Base-by-base conservation (phyloP, 805 yeast species). In the Yamadazyma nakazawae region DNA sequence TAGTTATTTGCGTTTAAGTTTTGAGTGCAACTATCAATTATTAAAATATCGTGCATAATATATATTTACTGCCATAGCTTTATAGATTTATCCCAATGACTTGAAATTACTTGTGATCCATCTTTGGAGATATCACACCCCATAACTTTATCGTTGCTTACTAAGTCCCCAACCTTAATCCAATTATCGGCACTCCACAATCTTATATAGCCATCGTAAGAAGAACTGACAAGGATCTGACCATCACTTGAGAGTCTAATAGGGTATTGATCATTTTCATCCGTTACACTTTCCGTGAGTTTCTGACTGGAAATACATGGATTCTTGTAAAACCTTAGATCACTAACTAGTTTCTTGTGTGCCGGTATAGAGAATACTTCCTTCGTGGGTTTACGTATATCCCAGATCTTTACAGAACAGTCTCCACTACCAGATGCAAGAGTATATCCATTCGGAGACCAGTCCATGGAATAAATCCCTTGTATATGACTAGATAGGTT, bases 381-480 rank as follows among this genome's bases (percentile, higher is more conserved):
- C 19, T 45, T 42, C 6, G 17, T 25, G 12, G 19, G n/a, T 42
- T 57, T 62, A 32, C 99, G 72, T 32, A 92, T 43, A 67, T 92
- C 99, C 97, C 97, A 92, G 2, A 91, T 73, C 56, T 85, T 85
- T 9, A 89, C 75, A 1, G 81, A 67, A 26, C 89, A 81, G 64
- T 92, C 98, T 0, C 85, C 92, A 48, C 95, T 82, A 2, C 91
- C 97, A 0, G 92, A 83, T 2, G 90, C 90, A 3, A 89, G 56
- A 42, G 84, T 83, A 54, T 75, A 75, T 1, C 96, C 96, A 63
- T 87, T 84, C 1, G 78, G 74, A 3, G 91, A 72, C 86, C 95
- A 92, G 53, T 79, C 88, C 37, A 84, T 59, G 1, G 83, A 68
- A 61, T 87, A 81, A 0, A 92, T 78, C 0, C 88, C 89, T 48